phyloP scores from a whole-genome alignment of 2,329 filamentous ascomycete species.

The Aureobasidium lini region DNA sequence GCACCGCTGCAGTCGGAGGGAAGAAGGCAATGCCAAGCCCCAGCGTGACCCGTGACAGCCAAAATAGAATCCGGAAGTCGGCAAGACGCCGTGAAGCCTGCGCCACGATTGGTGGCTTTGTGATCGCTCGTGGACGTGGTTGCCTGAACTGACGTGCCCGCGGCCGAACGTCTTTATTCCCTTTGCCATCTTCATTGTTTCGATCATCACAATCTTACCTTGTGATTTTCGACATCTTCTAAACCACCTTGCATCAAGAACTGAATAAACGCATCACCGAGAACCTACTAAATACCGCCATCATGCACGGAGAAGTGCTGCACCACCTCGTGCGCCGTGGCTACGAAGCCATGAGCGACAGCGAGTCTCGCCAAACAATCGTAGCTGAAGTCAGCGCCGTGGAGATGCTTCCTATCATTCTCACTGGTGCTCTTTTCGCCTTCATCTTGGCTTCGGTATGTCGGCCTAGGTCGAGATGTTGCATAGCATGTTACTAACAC shows the following conservation, averaged over 20 bases:
- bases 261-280: not conserved
- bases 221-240: not conserved
- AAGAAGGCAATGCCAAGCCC: not conserved
- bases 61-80: not conserved
- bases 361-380: slow-evolving; percentile 15
- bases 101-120: not conserved
- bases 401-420: slow-evolving; percentile 24
- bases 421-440: slow-evolving; percentile 34
- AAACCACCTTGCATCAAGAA: not conserved
- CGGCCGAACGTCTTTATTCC: not conserved
- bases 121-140: not conserved
- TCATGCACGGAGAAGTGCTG: slow-evolving; percentile 23
- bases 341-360: slow-evolving; percentile 20
- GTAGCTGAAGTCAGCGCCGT: slow-evolving; percentile 19
- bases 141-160: slow-evolving; percentile 2
- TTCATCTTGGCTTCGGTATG: slow-evolving; percentile 36
- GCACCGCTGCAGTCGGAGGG: not conserved
- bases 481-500: slow-evolving; percentile 7
- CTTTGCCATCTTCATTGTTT: not conserved
- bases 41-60: not conserved
- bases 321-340: slow-evolving; percentile 28
- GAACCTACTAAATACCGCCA: not conserved
- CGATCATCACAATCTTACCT: not conserved
- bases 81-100: not conserved
- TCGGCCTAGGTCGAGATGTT: not conserved